A percentile compares a stretch with the other conserved stretches of the same genome.
These are phyloP conservation scores for Inonotus hispidus DNA, from an alignment of 1,284 basidiomycete species.

Conservation along the genomic window DNA sequence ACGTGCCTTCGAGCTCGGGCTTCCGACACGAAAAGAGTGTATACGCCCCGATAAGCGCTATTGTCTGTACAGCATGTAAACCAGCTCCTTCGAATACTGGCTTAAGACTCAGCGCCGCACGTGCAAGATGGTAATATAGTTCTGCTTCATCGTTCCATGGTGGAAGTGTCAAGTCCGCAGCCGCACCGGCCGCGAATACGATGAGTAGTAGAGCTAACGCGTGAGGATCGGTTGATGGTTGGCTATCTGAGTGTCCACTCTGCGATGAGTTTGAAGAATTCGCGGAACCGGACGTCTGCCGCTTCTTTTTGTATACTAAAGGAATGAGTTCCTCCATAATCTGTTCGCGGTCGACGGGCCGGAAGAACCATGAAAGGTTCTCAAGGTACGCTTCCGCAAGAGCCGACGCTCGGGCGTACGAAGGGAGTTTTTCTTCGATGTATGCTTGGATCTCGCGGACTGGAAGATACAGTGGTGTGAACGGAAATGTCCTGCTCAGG, in stretches of 20 bases:
- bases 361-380: conserved; percentile 25
- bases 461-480: neutral
- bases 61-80: conserved; percentile 15
- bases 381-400: conserved; percentile 24
- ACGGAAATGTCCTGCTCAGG: conserved; percentile 10
- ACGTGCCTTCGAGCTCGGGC: conserved; percentile 18
- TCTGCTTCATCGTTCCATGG: conserved; percentile 25
- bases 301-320: neutral
- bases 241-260: neutral
- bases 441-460: conserved; percentile 3
- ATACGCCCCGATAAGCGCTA: conserved; percentile 11
- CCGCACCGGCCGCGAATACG: conserved; percentile 22
- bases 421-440: conserved; percentile 18
- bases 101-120: conserved; percentile 22
- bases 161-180: conserved; percentile 22
- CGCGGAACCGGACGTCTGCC: neutral
- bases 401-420: conserved; percentile 21
- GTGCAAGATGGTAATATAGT: conserved; percentile 23
- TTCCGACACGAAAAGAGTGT: conserved; percentile 8
- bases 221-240: conserved; percentile 2
- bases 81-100: conserved; percentile 21
- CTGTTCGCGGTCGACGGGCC: conserved; percentile 17
- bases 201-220: conserved; percentile 20
- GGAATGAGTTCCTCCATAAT: conserved; percentile 18
- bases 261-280: neutral